Evolutionary conservation across 352 stramenopile species (phyloP), one percentile per base, ranked within the genome.

Genomic region (Phytophthora ohioensis): DNA sequence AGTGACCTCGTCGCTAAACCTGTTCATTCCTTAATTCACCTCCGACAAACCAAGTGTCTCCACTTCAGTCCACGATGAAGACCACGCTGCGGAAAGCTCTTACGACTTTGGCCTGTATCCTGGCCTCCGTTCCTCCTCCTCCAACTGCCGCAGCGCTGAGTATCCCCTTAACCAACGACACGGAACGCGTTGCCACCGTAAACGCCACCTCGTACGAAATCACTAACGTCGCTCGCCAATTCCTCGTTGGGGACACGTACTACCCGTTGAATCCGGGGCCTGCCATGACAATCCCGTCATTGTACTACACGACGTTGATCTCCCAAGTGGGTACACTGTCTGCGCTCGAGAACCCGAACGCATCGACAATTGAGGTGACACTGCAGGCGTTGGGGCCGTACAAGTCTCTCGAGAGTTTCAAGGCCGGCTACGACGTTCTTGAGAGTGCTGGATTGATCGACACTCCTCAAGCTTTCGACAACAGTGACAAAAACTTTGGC

Each of bases 401-500:
- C 56, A 64, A 71, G 41, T 57, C 68, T 2, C 43, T 67, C 5
- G 68, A 72, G 45, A 70, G 64, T 45, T 76, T 76, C 57, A 67
- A 76, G 27, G 62, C 68, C 13, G 68, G 62, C 1, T 78, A 78
- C 35, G 57, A 59, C 17, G 58, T 35, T 21, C 64, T 77, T 3
- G 58, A 75, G 53, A 67, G 12, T 8, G 66, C 66, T 39, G 52
- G 57, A 31, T 32, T 78, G 43, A 66, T 78, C 9, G 51, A 64
- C 21, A 74, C 56, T 6, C 72, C 78, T 8, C 63, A 77, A 52
- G 46, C 72, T 27, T 60, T 66, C 17, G 46, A 80, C 53, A 78
- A 70, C 61, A 83, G 72, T 56, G 75, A 86, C 56, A 61, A 71
- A 35, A 64, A 43, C 53, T 86, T 86, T 30, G 75, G 69, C 1